phyloP scores from a whole-genome alignment of 2,329 filamentous ascomycete genomes.

The Daldinia sp. region DNA sequence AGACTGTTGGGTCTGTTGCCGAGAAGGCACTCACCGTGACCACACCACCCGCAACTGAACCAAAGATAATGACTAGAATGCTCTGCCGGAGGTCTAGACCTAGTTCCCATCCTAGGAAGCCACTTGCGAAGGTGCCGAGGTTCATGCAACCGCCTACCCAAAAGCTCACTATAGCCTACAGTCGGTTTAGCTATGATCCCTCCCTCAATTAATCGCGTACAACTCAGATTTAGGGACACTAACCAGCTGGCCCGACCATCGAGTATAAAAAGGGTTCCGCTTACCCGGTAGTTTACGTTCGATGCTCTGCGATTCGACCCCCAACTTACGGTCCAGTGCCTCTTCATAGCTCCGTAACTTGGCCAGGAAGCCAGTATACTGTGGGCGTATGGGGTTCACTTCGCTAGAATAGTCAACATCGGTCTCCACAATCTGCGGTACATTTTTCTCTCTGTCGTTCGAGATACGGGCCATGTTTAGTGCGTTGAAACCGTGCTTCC shows the following conservation, averaged over 20 bases:
- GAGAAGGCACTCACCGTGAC: conserved; percentile 45
- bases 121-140: conserved; percentile 58
- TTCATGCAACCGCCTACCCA: conserved; percentile 62
- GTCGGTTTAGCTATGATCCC: background rate
- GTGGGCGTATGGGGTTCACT: conserved; percentile 3
- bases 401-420: conserved; percentile 27
- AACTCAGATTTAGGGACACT: conserved; percentile 6
- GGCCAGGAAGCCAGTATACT: conserved; percentile 45
- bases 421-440: background rate
- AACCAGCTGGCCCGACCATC: conserved; percentile 50
- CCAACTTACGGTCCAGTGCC: conserved; percentile 55
- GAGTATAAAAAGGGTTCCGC: conserved; percentile 47
- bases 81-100: conserved; percentile 55
- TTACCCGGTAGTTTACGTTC: conserved; percentile 55
- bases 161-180: conserved; percentile 57
- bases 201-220: background rate
- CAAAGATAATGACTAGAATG: conserved; percentile 57
- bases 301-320: conserved; percentile 58
- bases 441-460: conserved; percentile 27
- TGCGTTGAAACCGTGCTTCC: background rate
- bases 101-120: conserved; percentile 59
- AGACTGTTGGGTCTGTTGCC: background rate
- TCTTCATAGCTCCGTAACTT: conserved; percentile 53
- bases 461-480: conserved; percentile 11
- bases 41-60: conserved; percentile 52